phyloP scores from a whole-genome alignment of 345 rosid species.

The Schrenkiella parvula region DNA sequence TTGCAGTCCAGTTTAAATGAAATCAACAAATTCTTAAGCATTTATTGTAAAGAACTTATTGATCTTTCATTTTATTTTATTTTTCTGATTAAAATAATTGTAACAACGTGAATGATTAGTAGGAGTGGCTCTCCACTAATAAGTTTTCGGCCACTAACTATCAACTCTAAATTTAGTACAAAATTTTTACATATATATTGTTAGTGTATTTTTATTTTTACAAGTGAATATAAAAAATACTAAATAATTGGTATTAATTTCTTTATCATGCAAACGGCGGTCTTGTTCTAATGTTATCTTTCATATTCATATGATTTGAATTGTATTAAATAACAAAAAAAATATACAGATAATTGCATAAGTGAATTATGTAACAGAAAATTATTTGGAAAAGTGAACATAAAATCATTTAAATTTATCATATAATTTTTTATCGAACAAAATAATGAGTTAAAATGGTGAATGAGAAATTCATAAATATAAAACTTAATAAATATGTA shows the following conservation, averaged over 20 bases:
- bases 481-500: background rate
- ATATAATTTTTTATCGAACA: background rate
- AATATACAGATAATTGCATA: no score
- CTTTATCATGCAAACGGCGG: no score
- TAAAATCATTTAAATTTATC: background rate
- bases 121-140: slow-evolving; percentile 25
- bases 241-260: no score
- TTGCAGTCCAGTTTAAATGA: background rate
- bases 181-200: background rate
- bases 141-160: background rate
- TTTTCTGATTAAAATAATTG: background rate
- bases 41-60: background rate
- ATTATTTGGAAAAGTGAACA: no score
- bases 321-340: no score
- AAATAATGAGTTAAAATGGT: background rate
- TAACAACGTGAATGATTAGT: background rate
- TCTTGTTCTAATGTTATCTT: no score
- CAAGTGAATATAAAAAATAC: background rate
- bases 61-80: background rate
- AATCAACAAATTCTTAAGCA: background rate
- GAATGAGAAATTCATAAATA: background rate
- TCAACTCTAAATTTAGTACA: slow-evolving; percentile 1
- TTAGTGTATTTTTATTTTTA: background rate
- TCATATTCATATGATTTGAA: no score
- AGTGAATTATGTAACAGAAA: no score